These are phyloP conservation scores for Camelina sativa DNA, from an alignment of 345 rosid species.

Conservation along the genomic window DNA sequence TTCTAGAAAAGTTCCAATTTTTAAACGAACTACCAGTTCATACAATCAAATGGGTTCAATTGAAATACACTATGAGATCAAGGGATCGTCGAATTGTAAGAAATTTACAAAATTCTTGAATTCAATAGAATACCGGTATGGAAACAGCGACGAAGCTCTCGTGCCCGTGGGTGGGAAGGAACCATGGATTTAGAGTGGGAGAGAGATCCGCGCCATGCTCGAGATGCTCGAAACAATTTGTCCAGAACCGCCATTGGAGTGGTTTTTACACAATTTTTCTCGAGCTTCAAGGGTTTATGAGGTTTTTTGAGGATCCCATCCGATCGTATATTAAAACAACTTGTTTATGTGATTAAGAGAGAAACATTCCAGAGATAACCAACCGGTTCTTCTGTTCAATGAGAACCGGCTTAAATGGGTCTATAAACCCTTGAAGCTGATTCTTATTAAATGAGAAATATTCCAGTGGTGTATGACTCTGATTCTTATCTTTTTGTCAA, in stretches of 20 bases:
- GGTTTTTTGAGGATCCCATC: slow-evolving; percentile 23
- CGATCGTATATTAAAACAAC: background rate
- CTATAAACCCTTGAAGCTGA: slow-evolving; percentile 10
- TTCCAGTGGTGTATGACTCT: too few species aligned
- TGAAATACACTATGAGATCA: too few species aligned
- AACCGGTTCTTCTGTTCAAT: slow-evolving; percentile 3
- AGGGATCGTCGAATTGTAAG: background rate
- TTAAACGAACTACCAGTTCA: slow-evolving; percentile 1
- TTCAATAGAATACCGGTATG: slow-evolving; percentile 34
- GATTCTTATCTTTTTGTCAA: too few species aligned
- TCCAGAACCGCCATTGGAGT: slow-evolving; percentile 52
- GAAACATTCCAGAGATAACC: slow-evolving; percentile 1
- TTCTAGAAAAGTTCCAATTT: background rate
- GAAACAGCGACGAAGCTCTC: slow-evolving; percentile 38
- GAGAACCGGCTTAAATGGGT: background rate
- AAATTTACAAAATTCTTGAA: background rate
- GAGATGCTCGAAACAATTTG: slow-evolving; percentile 50
- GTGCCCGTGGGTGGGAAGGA: slow-evolving; percentile 40
- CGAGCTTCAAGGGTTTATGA: slow-evolving; percentile 36
- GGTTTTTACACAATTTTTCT: slow-evolving; percentile 1
- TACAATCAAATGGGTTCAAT: background rate
- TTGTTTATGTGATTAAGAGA: background rate
- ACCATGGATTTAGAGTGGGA: slow-evolving; percentile 44
- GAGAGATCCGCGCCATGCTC: slow-evolving; percentile 45
- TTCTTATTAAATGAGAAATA: background rate